Percentiles rank a stretch among this genome's conserved stretches.
Evolutionary conservation across 139 green algal species (phyloP).

Genomic region (Chlamydomonas sp.): DNA sequence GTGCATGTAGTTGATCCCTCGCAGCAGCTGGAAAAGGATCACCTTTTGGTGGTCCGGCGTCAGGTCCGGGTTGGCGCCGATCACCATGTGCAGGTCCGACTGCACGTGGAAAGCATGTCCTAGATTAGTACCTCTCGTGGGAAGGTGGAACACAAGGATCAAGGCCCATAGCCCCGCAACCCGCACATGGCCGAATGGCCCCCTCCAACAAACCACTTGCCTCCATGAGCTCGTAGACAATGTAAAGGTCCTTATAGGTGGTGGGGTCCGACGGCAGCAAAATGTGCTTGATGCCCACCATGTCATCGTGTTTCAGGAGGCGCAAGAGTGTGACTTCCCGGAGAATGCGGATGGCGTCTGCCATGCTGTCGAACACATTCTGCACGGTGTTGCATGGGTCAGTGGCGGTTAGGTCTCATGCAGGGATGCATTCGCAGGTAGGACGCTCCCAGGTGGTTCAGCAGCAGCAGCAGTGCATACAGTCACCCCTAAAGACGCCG

Average conservation of each 20-base stretch:
- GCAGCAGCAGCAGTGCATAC: slow-evolving; percentile 70
- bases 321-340: too few relatives aligned
- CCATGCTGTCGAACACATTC: too few relatives aligned
- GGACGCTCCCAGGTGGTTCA: slow-evolving; percentile 60
- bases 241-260: slow-evolving; percentile 98
- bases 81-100: slow-evolving; percentile 56
- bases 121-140: too few relatives aligned
- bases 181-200: too few relatives aligned
- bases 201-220: background rate
- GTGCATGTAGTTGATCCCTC: slow-evolving; percentile 97
- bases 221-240: slow-evolving; percentile 73
- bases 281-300: slow-evolving; percentile 99
- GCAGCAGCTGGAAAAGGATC: slow-evolving; percentile 97
- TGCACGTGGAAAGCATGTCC: background rate
- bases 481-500: too few relatives aligned
- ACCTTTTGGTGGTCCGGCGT: slow-evolving; percentile 97
- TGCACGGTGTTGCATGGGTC: too few relatives aligned
- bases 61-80: slow-evolving; percentile 94
- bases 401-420: too few relatives aligned
- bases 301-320: slow-evolving; percentile 75
- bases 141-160: too few relatives aligned
- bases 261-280: slow-evolving; percentile 90
- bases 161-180: too few relatives aligned
- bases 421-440: too few relatives aligned
- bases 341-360: too few relatives aligned